Conservation (phyloP, 371 early-diverging fungal genomes). For the Fennellomyces sp. region DNA sequence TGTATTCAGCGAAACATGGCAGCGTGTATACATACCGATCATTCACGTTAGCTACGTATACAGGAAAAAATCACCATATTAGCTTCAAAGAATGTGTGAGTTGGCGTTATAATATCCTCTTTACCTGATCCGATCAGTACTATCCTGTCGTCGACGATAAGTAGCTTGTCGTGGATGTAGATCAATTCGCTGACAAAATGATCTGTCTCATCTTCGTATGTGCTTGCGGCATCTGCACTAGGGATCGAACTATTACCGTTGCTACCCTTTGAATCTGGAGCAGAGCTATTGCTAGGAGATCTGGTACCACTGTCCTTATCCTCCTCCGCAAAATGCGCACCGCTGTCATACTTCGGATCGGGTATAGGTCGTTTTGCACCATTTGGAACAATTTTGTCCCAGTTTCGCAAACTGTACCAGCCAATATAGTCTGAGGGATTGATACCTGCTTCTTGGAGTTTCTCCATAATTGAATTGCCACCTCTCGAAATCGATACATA, state of each 20-base stretch:
- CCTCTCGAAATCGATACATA: constrained; percentile 83
- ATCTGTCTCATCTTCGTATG: constrained; percentile 9
- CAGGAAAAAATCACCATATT: not conserved
- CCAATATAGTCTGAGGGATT: constrained; percentile 80
- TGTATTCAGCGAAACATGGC: not conserved
- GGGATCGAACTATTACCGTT: not conserved
- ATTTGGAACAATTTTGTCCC: constrained; percentile 53
- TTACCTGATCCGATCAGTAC: constrained; percentile 83
- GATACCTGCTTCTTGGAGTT: constrained; percentile 66
- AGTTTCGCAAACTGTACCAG: constrained; percentile 79
- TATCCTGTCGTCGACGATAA: constrained; percentile 89
- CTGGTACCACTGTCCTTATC: not conserved
- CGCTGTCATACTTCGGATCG: constrained; percentile 9
- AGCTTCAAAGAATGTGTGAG: too few species aligned
- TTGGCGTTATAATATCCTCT: not conserved
- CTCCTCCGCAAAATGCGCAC: constrained; percentile 5
- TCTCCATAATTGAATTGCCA: constrained; percentile 69
- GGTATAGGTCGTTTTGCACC: not conserved
- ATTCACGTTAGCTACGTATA: constrained; percentile 43
- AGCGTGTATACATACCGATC: constrained; percentile 20
- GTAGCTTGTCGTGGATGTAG: constrained; percentile 91
- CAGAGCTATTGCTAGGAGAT: not conserved
- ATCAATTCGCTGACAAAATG: constrained; percentile 82
- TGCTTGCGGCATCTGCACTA: not conserved
- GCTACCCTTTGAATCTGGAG: constrained; percentile 1